These are phyloP conservation scores for Lactarius pseudohatsudake DNA, from an alignment of 768 basidiomycete genomes.

Conservation along the genomic window DNA sequence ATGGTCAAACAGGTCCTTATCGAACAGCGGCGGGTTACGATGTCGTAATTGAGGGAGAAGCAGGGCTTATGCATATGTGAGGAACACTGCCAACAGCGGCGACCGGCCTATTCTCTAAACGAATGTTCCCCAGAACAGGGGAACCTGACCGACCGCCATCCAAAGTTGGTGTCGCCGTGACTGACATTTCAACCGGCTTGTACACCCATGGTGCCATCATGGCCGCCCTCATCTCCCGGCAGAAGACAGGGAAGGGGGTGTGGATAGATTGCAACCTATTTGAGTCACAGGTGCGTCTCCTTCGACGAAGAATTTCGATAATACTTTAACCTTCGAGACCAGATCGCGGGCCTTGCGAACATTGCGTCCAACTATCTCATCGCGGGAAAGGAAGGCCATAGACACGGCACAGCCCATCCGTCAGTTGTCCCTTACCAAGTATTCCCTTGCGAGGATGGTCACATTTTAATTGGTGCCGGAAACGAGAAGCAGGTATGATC, in stretches of 20 bases:
- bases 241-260: slow-evolving; percentile 81
- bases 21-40: slow-evolving; percentile 83
- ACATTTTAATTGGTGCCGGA: slow-evolving; percentile 91
- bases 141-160: slow-evolving; percentile 82
- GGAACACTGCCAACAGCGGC: slow-evolving; percentile 34
- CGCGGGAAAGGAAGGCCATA: slow-evolving; percentile 72
- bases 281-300: slow-evolving; percentile 70
- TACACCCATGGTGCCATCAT: slow-evolving; percentile 93
- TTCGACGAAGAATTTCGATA: not conserved
- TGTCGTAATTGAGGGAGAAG: slow-evolving; percentile 63
- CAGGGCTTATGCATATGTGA: slow-evolving; percentile 92
- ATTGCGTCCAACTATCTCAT: slow-evolving; percentile 94
- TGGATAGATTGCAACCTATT: slow-evolving; percentile 94
- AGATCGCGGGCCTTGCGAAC: slow-evolving; percentile 90
- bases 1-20: slow-evolving; percentile 90
- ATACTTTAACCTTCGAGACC: not conserved
- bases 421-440: slow-evolving; percentile 94
- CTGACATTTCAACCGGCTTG: slow-evolving; percentile 84
- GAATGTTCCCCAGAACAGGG: slow-evolving; percentile 62
- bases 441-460: slow-evolving; percentile 84
- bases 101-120: slow-evolving; percentile 26
- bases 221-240: slow-evolving; percentile 81
- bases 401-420: slow-evolving; percentile 93
- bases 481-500: slow-evolving; percentile 75
- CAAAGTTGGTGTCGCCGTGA: slow-evolving; percentile 95